These are phyloP conservation scores for Parastagonospora avenae DNA, from an alignment of 2,329 filamentous ascomycete species.

Conservation along the genomic window DNA sequence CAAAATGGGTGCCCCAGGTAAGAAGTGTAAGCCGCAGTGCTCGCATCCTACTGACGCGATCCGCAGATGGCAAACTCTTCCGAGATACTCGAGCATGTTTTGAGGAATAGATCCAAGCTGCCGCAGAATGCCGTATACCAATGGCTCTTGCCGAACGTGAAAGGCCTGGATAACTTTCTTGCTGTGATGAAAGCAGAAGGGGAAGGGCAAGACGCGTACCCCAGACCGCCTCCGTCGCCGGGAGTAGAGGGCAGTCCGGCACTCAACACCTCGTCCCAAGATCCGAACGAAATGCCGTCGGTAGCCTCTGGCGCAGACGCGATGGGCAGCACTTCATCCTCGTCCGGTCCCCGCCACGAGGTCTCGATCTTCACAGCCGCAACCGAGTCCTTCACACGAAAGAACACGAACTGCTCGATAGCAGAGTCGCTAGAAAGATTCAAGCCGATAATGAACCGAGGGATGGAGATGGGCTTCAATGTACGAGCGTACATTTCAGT, in stretches of 20 bases:
- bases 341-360: slow-evolving; percentile 52
- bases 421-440: slow-evolving; percentile 74
- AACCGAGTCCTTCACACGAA: slow-evolving; percentile 78
- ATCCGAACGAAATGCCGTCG: slow-evolving; percentile 51
- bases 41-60: slow-evolving; percentile 47
- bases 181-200: slow-evolving; percentile 55
- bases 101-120: slow-evolving; percentile 62
- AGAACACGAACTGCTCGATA: slow-evolving; percentile 83
- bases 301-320: slow-evolving; percentile 41
- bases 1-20: slow-evolving; percentile 85
- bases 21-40: background rate
- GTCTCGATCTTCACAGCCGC: slow-evolving; percentile 82
- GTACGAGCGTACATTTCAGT: slow-evolving; percentile 77
- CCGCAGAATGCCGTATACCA: slow-evolving; percentile 69
- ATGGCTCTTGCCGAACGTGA: slow-evolving; percentile 79
- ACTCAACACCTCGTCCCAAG: slow-evolving; percentile 49
- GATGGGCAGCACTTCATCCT: slow-evolving; percentile 24
- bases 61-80: slow-evolving; percentile 77
- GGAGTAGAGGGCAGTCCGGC: slow-evolving; percentile 45
- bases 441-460: slow-evolving; percentile 69
- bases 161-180: slow-evolving; percentile 70
- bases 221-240: slow-evolving; percentile 50
- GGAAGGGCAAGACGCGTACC: slow-evolving; percentile 53
- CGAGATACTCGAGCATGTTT: slow-evolving; percentile 72
- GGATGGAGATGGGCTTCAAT: slow-evolving; percentile 67